Evolutionary conservation across 2,329 filamentous ascomycete genomes (phyloP), one percentile per base, ranked within the genome.

Genomic region (Verticillium klebahnii): DNA sequence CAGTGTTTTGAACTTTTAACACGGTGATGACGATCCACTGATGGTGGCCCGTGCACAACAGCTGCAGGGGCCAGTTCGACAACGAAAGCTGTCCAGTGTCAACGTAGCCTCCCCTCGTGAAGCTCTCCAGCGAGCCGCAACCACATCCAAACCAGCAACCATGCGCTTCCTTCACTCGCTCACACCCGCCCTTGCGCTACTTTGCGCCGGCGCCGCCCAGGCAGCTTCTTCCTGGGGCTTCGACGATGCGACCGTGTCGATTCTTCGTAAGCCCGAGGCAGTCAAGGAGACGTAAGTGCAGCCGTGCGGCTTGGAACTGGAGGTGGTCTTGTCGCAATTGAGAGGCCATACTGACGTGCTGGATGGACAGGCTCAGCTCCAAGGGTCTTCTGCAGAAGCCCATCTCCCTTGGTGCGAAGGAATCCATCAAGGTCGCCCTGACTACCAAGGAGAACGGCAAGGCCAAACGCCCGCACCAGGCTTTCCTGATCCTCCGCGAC

Each of bases 391-490:
- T 93, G 65, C 77, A 85, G 59, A 85, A 85, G 58, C 77, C 88
- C 14, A 73, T 97, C 52, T 75, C 82, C 12, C 80, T 98, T 65
- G 85, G 87, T 65, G 76, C 82, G 60, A 75, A 85, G 60, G 93
- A 96, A 72, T 87, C 87, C 52, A 81, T 98, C 71, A 97, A 95
- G 80, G 79, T 99, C 67, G 78, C 87, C 67, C 79, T 99, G 70
- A 96, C 92, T 37, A 85, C 92, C 9, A 89, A 90, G 73, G 92
- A 97, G 71, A 88, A 85, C 72, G 87, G 88, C 76, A 89, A 87
- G 69, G 84, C 86, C 56, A 94, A 93, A 82, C 87, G 91, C 67
- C 92, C 95, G 69, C 95, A 99, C 77, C 95, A 99, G 78, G 93
- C 93, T 6, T 97, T 97, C 80, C 82, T 99, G 60, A 83, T 95